phyloP scores from a whole-genome alignment of 768 basidiomycete species.

The Podaxis sp. region DNA sequence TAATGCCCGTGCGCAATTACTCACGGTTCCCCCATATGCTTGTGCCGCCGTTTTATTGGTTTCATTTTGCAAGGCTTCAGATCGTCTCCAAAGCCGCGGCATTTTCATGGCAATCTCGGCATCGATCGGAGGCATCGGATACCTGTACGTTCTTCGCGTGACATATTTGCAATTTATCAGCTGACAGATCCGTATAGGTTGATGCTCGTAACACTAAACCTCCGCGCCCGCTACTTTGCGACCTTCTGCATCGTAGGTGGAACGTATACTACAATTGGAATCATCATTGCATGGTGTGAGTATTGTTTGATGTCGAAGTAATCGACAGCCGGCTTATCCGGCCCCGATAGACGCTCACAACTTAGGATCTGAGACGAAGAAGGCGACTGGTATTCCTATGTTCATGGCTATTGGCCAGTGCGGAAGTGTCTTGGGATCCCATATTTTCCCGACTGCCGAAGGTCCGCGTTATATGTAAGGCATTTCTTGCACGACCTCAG shows the following conservation, averaged over 20 bases:
- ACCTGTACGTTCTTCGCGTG: conserved; percentile 44
- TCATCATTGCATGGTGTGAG: conserved; percentile 78
- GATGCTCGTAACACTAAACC: conserved; percentile 50
- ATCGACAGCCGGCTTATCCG: background rate
- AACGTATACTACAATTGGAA: conserved; percentile 73
- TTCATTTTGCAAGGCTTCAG: conserved; percentile 57
- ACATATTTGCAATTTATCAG: background rate
- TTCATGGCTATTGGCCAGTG: conserved; percentile 83
- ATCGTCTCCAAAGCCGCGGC: conserved; percentile 61
- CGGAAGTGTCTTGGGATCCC: conserved; percentile 74
- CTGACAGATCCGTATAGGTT: conserved; percentile 34
- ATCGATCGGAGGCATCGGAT: conserved; percentile 54
- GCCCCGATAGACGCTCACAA: conserved; percentile 60
- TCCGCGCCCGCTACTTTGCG: conserved; percentile 72
- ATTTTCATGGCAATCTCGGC: conserved; percentile 44
- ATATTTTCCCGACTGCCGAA: conserved; percentile 64
- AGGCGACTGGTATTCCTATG: conserved; percentile 71
- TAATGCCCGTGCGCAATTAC: conserved; percentile 63
- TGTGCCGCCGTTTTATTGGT: conserved; percentile 66
- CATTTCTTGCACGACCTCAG: background rate
- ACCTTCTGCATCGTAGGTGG: conserved; percentile 76
- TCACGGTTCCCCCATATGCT: conserved; percentile 82
- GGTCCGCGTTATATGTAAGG: conserved; percentile 62
- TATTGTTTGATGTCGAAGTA: conserved; percentile 11
- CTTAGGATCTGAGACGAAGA: conserved; percentile 75